Base-by-base conservation (phyloP, 192 early-diverging fungal species). In the Chytriomyces sp. region DNA sequence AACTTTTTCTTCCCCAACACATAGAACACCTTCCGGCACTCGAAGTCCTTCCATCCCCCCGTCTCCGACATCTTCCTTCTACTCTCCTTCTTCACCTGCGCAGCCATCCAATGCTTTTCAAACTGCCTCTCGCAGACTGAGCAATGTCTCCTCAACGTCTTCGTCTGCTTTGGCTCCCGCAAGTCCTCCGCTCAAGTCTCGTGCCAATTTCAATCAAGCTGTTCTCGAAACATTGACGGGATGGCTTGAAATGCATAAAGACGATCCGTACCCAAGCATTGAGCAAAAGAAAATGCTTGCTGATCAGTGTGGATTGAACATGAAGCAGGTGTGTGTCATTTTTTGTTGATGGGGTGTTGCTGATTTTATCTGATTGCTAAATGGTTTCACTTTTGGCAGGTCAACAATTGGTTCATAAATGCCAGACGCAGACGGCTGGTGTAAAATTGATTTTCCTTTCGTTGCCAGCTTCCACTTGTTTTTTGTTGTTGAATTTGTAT, bases 351-450 rank as follows among this genome's bases (percentile, higher is more conserved):
- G 35, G 35, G 35, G 35, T 35, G 28, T 35, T 35, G 35, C 35
- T 35, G 35, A 35, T 35, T 35, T 35, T 35, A 35, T 35, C 35
- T 35, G 35, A 35, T 35, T 35, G 35, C 35, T 35, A 4, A 35
- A 35, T 35, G 35, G 35, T 35, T 35, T 35, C 28, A 1, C 0
- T 3, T 35, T 35, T 35, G 35, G 35, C 35, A 35, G 35, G 72
- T 74, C 45, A 74, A 74, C 72, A 61, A 74, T 45, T 74, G 72
- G 72, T 74, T 74, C 61, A 74, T 74, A 26, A 74, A 74, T 45
- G 72, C 72, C 18, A 16, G 72, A 26, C n/a, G 72, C 13, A n/a
- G 72, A 63, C 72, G 72, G 28, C 59, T 74, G 20, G n/a, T 57
- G 13, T 57, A 20, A 57, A 35, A 35, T 20, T 35, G 1, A 0